Evolutionary conservation across 331 rosid species (phyloP).

Genomic region (Phaseolus coccineus): DNA sequence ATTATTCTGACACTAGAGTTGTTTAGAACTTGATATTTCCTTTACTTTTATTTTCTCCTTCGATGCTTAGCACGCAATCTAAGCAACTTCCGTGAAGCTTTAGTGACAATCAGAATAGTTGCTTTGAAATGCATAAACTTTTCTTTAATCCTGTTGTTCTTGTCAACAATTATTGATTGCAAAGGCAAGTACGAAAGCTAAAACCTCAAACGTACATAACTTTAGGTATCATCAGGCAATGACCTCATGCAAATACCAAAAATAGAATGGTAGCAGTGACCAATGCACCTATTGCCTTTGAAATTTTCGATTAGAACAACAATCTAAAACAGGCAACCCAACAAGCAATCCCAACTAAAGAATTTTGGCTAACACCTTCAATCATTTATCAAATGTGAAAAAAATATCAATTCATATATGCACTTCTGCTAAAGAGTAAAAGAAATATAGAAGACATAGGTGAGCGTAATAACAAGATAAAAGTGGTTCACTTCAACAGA

Average conservation of each 20-base stretch:
- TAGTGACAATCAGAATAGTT: background rate
- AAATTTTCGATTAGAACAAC: background rate
- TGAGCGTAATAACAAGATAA: background rate
- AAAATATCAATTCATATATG: background rate
- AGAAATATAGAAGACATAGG: background rate
- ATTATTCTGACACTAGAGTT: background rate
- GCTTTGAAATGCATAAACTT: background rate
- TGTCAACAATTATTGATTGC: background rate
- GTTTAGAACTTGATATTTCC: background rate
- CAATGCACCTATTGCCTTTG: background rate
- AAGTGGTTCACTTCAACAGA: background rate
- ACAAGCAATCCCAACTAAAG: background rate
- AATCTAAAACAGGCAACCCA: background rate
- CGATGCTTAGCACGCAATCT: background rate
- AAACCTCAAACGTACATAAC: background rate
- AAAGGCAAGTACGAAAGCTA: background rate
- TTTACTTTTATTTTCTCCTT: background rate
- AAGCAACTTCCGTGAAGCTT: background rate
- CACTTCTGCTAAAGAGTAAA: background rate
- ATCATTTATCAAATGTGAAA: background rate
- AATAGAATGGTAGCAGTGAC: background rate
- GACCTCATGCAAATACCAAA: background rate
- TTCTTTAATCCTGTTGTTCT: background rate
- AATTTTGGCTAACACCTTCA: background rate
- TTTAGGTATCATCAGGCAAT: background rate